A percentile compares a stretch with the other conserved stretches of the same genome.
These are phyloP conservation scores for Massarina eburnea DNA, from an alignment of 2,329 filamentous ascomycete species.

Conservation along the genomic window DNA sequence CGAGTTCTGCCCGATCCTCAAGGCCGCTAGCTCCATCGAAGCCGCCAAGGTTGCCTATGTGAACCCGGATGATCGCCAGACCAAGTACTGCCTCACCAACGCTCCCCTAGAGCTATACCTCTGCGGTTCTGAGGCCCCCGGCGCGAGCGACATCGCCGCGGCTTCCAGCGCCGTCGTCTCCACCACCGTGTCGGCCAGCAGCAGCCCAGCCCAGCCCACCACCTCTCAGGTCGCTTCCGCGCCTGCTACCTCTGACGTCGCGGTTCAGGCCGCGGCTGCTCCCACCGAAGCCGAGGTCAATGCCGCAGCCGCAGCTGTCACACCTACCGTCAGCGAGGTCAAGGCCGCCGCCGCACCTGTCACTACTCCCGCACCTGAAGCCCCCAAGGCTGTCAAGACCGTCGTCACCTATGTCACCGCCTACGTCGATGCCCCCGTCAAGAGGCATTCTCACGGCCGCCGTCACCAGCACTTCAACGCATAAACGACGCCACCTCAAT, in stretches of 20 bases:
- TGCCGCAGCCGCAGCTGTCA: slow-evolving; percentile 8
- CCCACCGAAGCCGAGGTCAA: background rate
- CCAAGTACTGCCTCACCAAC: slow-evolving; percentile 32
- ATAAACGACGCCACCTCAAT: slow-evolving; percentile 21
- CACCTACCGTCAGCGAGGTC: slow-evolving; percentile 4
- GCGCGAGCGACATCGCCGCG: slow-evolving; percentile 14
- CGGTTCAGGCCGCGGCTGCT: background rate
- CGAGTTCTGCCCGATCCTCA: slow-evolving; percentile 36
- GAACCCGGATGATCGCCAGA: slow-evolving; percentile 33
- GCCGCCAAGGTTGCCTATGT: slow-evolving; percentile 38
- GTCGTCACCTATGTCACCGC: slow-evolving; percentile 10
- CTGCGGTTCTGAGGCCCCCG: slow-evolving; percentile 34
- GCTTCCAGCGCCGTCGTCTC: slow-evolving; percentile 12
- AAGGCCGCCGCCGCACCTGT: slow-evolving; percentile 5
- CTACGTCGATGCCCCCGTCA: slow-evolving; percentile 25
- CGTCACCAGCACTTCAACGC: slow-evolving; percentile 37
- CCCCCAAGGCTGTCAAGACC: background rate
- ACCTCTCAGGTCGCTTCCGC: background rate
- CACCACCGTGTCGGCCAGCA: slow-evolving; percentile 5
- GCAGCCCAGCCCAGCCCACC: background rate
- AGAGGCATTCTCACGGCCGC: slow-evolving; percentile 36
- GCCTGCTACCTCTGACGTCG: background rate
- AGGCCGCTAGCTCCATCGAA: slow-evolving; percentile 20
- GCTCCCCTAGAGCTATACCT: slow-evolving; percentile 38
- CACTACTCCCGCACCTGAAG: slow-evolving; percentile 4